A percentile compares a stretch with the other conserved stretches of the same genome.
Evolutionary conservation across 495 filamentous ascomycete genomes (phyloP).

Genomic region (Cryomyces antarcticus): DNA sequence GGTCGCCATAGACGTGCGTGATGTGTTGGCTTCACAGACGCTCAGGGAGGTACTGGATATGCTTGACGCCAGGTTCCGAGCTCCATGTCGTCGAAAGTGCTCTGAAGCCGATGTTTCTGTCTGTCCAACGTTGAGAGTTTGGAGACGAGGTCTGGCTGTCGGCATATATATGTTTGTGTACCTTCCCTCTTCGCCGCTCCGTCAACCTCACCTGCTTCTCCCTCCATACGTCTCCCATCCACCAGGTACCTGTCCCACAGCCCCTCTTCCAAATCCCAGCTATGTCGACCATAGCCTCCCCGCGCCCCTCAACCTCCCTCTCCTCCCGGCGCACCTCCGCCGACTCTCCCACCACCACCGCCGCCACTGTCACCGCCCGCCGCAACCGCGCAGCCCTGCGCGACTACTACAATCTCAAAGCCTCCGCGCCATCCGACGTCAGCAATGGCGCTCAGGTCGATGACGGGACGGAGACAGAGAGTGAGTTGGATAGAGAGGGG

Average conservation of each 20-base stretch:
- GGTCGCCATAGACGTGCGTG: too few relatives aligned
- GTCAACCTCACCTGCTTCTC: too few relatives aligned
- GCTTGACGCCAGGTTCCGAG: too few relatives aligned
- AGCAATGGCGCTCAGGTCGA: constrained; percentile 4
- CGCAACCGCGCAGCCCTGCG: constrained; percentile 68
- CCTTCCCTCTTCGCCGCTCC: too few relatives aligned
- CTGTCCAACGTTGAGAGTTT: too few relatives aligned
- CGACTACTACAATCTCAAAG: constrained; percentile 81
- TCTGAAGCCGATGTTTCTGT: too few relatives aligned
- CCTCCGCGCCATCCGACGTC: constrained; percentile 16
- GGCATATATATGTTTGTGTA: too few relatives aligned
- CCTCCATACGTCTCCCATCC: too few relatives aligned
- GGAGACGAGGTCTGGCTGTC: too few relatives aligned
- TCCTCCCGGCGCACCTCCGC: constrained; percentile 58
- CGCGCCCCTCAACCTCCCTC: constrained; percentile 35
- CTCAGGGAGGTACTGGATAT: too few relatives aligned
- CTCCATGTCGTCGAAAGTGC: too few relatives aligned
- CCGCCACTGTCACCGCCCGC: constrained; percentile 22
- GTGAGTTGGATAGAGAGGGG: constrained; percentile 33
- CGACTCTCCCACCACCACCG: constrained; percentile 31
- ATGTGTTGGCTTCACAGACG: too few relatives aligned
- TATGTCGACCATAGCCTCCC: constrained; percentile 43
- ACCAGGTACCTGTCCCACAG: neutral
- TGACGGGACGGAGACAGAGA: constrained; percentile 17
- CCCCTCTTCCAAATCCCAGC: constrained; percentile 5